phyloP scores from a whole-genome alignment of 108 stramenopile species.

The Discostella pseudostelligera region DNA sequence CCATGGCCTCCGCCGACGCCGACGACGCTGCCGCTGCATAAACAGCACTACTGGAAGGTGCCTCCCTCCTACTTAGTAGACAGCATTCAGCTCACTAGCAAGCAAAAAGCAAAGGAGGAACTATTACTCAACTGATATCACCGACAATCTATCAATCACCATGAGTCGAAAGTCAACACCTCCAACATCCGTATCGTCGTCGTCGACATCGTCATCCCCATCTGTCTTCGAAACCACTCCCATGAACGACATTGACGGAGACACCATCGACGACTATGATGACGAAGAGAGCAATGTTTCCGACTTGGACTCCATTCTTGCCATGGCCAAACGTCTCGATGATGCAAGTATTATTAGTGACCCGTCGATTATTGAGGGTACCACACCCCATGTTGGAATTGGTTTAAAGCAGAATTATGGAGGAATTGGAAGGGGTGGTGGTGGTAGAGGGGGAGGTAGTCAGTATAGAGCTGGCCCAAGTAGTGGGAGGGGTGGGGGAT shows the following conservation, averaged over 20 bases:
- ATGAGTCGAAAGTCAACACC: slow-evolving; percentile 7
- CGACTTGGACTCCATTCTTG: slow-evolving; percentile 42
- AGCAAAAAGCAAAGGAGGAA: too few relatives aligned
- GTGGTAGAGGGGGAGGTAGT: not conserved
- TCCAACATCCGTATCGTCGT: not conserved
- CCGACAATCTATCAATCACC: not conserved
- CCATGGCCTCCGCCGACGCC: too few relatives aligned
- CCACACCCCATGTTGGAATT: slow-evolving; percentile 9
- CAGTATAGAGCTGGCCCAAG: not conserved
- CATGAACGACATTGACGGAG: slow-evolving; percentile 3
- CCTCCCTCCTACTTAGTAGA: too few relatives aligned
- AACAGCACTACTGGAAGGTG: too few relatives aligned
- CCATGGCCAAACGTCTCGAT: slow-evolving; percentile 47
- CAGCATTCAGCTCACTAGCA: too few relatives aligned
- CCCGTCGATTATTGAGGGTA: slow-evolving; percentile 40
- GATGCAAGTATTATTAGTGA: slow-evolving; percentile 35
- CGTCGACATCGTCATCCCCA: not conserved
- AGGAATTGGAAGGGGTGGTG: not conserved
- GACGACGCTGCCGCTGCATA: too few relatives aligned
- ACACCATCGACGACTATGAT: not conserved
- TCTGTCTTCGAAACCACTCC: not conserved
- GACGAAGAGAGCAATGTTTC: slow-evolving; percentile 20
- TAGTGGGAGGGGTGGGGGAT: slow-evolving; percentile 3
- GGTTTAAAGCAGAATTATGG: not conserved
- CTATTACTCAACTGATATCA: too few relatives aligned